phyloP scores from a whole-genome alignment of 1,284 basidiomycete species.

The Hymenochaete sp. region DNA sequence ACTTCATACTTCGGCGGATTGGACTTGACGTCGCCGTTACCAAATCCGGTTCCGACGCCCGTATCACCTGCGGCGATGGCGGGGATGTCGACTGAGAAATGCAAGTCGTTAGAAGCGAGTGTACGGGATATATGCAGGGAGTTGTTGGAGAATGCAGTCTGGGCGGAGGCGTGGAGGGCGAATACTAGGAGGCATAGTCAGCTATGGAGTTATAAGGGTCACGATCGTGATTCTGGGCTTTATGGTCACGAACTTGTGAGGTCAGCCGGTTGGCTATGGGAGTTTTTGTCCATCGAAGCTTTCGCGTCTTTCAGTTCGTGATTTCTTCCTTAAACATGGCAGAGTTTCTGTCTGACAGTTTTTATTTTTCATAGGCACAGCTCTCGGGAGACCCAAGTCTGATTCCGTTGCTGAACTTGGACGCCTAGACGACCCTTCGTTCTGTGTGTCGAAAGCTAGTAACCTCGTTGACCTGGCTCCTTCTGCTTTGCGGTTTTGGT shows the following conservation, averaged over 20 bases:
- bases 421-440: constrained; percentile 42
- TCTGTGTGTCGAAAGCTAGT: constrained; percentile 55
- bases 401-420: constrained; percentile 8
- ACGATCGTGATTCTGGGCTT: neutral
- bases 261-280: constrained; percentile 2
- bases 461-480: constrained; percentile 56
- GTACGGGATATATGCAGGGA: constrained; percentile 53
- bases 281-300: neutral
- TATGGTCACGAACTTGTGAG: constrained; percentile 1
- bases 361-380: too few relatives aligned
- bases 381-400: constrained; percentile 3
- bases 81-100: constrained; percentile 50
- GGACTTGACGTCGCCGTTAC: constrained; percentile 33
- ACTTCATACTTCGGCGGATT: constrained; percentile 36
- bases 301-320: constrained; percentile 7
- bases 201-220: neutral
- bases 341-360: too few relatives aligned
- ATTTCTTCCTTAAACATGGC: constrained; percentile 15
- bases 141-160: constrained; percentile 57
- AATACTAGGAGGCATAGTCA: constrained; percentile 25
- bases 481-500: constrained; percentile 69
- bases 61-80: constrained; percentile 65
- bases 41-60: constrained; percentile 60
- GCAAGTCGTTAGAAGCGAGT: constrained; percentile 55
- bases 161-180: constrained; percentile 57